Evolutionary conservation across 306 rosid genomes (phyloP), one percentile per base, ranked within the genome.

Genomic region (Citrullus mucosospermus): DNA sequence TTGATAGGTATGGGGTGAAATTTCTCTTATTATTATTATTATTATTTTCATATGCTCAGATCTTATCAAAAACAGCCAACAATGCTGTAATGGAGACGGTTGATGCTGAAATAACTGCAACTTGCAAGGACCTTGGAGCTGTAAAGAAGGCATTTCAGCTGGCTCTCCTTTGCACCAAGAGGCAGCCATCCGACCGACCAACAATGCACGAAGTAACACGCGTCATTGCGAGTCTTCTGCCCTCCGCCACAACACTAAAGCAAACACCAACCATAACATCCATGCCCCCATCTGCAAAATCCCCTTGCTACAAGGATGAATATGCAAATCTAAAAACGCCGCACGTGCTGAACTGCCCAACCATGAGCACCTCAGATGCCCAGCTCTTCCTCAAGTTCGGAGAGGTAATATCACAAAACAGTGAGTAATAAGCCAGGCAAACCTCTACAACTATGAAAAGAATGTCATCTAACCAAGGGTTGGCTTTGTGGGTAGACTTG

Each of bases 31-130:
- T 36, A 36, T 36, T 44, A 44, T 2, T 44, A 2, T 44, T 43
- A 43, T 43, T 43, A 9, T 44, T 44, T 9, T 55, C 32, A 46
- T 15, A 44, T 72, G 36, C 46, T 32, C 81, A 95, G 99, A 92
- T 95, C 75, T 77, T 92, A 80, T 89, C 99, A 30, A 95, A 95
- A 87, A 86, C 97, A 9, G 92, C 89, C 41, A 87, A 79, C 84
- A 85, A 95, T 81, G 93, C 96, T 16, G 99, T 92, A 2, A 92
- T 95, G 99, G 99, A 95, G 85, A 90, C 99, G 0, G 91, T 87
- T 17, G 97, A 95, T 85, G 90, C 90, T 0, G 99, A 91, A 59
- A 80, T 95, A 39, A 88, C 90, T 25, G 92, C 91, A 36, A 89
- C 99, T 20, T 95, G 97, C 81, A 88, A 83, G 70, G 97, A 93